Conservation (phyloP, 208 protist species). For the Angomonas ambiguus region DNA sequence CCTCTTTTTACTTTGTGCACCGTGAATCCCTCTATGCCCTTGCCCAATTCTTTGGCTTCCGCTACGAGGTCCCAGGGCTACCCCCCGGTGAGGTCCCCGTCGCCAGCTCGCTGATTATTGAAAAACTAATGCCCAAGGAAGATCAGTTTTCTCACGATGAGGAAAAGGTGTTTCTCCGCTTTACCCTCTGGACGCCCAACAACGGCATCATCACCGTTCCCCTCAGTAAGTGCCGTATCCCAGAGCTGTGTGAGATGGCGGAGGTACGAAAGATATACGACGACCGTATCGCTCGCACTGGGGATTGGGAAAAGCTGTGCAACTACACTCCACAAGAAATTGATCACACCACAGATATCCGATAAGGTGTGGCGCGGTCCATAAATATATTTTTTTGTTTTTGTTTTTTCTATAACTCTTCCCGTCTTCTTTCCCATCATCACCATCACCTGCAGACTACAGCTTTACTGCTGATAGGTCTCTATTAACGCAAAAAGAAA, state of each 20-base stretch:
- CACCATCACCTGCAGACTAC: not conserved
- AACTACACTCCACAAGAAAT: constrained; percentile 62
- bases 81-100: constrained; percentile 70
- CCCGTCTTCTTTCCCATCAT: no score
- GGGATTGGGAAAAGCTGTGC: constrained; percentile 69
- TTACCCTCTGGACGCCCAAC: constrained; percentile 65
- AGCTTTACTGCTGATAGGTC: constrained; percentile 8
- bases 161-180: constrained; percentile 43
- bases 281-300: constrained; percentile 52
- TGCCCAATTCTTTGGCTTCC: constrained; percentile 76
- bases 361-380: constrained; percentile 25
- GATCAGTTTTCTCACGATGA: constrained; percentile 34
- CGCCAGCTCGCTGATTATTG: constrained; percentile 63
- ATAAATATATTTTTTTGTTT: constrained; percentile 14
- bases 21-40: constrained; percentile 83
- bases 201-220: constrained; percentile 53
- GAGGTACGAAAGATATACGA: constrained; percentile 63
- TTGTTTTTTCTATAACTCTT: constrained; percentile 5
- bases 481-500: no score
- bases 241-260: constrained; percentile 61
- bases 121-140: constrained; percentile 46
- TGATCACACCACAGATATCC: constrained; percentile 76
- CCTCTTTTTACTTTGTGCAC: constrained; percentile 77
- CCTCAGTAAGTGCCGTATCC: constrained; percentile 50
- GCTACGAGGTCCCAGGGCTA: constrained; percentile 57